Conservation (phyloP, 75 land plant species). For the Sequoiadendron giganteum region DNA sequence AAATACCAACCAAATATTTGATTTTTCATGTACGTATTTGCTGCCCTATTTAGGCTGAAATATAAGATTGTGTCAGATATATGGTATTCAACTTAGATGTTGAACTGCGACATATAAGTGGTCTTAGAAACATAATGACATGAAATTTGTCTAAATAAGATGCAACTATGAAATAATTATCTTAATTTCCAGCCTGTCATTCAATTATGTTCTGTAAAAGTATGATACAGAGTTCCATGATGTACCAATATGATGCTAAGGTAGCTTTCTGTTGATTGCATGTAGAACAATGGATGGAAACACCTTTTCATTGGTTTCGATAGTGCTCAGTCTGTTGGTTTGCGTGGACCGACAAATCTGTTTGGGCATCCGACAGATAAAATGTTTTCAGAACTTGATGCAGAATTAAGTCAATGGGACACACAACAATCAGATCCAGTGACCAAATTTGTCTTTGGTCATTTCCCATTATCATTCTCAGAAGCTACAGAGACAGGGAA, state of each 20-base stretch:
- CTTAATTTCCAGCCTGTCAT: neutral
- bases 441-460: conserved; percentile 88
- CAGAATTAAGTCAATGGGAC: conserved; percentile 80
- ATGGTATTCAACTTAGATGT: neutral
- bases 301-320: conserved; percentile 90
- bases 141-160: neutral
- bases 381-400: conserved; percentile 48
- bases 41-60: neutral
- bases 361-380: conserved; percentile 98
- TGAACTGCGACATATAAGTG: neutral
- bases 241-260: neutral
- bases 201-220: neutral
- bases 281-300: conserved; percentile 66
- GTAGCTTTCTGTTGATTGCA: neutral
- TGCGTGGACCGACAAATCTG: conserved; percentile 90
- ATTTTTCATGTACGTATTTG: neutral
- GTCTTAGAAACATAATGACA: neutral
- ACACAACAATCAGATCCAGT: conserved; percentile 29
- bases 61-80: neutral
- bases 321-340: conserved; percentile 66
- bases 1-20: neutral
- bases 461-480: conserved; percentile 94
- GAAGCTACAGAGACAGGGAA: conserved; percentile 62
- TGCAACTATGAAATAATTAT: neutral
- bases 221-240: neutral